These are phyloP conservation scores for Maudiozyma saulgeensis DNA, from an alignment of 805 yeast species.

Conservation along the genomic window DNA sequence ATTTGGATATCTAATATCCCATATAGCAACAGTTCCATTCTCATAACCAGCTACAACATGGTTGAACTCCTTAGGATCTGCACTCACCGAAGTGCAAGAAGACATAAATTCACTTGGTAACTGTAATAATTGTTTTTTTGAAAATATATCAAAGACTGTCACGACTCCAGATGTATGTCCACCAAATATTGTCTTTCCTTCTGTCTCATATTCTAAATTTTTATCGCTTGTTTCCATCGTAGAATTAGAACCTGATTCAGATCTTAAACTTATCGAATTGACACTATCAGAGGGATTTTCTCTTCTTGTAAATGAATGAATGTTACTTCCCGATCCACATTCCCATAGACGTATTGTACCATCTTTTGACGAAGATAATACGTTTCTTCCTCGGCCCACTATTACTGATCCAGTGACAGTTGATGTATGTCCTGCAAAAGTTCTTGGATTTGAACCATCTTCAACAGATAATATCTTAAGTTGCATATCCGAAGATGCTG, in stretches of 20 bases:
- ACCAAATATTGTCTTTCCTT: slow-evolving; percentile 35
- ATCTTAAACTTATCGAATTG: slow-evolving; percentile 15
- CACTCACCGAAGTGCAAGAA: slow-evolving; percentile 15
- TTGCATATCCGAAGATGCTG: slow-evolving; percentile 50
- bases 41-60: slow-evolving; percentile 30
- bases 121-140: slow-evolving; percentile 17
- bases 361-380: slow-evolving; percentile 45
- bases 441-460: slow-evolving; percentile 41
- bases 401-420: slow-evolving; percentile 41
- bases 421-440: slow-evolving; percentile 40
- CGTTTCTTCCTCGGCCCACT: slow-evolving; percentile 59
- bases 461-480: slow-evolving; percentile 52
- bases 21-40: slow-evolving; percentile 29
- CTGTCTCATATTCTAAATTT: slow-evolving; percentile 38
- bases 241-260: not conserved
- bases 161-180: slow-evolving; percentile 36
- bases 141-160: slow-evolving; percentile 32
- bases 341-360: slow-evolving; percentile 62
- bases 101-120: slow-evolving; percentile 22
- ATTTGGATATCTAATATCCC: slow-evolving; percentile 31
- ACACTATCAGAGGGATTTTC: slow-evolving; percentile 31
- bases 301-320: slow-evolving; percentile 34
- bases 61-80: slow-evolving; percentile 1
- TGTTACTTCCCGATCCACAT: slow-evolving; percentile 43
- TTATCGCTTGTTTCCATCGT: not conserved